These are phyloP conservation scores for Yamadazyma dendronema DNA, from an alignment of 1,139 yeast genomes.

Conservation along the genomic window DNA sequence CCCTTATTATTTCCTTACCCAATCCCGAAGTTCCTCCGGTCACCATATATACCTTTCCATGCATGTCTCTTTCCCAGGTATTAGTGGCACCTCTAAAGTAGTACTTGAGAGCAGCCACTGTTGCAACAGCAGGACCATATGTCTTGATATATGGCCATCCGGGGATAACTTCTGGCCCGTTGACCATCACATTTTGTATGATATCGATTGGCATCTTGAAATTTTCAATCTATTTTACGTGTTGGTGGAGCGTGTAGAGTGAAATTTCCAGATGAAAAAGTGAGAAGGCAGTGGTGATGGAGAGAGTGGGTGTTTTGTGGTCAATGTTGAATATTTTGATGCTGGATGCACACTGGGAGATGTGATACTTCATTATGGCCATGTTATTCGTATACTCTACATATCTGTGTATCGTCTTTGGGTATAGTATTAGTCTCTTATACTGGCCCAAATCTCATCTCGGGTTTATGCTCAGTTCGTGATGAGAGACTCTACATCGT, in stretches of 20 bases:
- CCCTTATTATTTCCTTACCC: conserved; percentile 74
- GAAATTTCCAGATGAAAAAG: not conserved
- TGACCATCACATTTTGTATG: conserved; percentile 58
- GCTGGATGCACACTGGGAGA: no score
- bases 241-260: not conserved
- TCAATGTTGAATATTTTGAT: no score
- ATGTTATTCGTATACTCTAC: no score
- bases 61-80: conserved; percentile 89
- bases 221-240: not conserved
- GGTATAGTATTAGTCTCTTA: no score
- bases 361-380: no score
- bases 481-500: no score
- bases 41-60: conserved; percentile 78
- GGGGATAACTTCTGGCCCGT: conserved; percentile 68
- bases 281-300: not conserved
- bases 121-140: conserved; percentile 37
- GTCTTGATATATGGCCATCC: conserved; percentile 59
- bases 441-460: no score
- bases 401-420: no score
- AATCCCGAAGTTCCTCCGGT: conserved; percentile 90
- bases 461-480: no score
- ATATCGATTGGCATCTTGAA: conserved; percentile 77
- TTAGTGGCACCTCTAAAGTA: conserved; percentile 76
- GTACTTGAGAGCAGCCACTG: conserved; percentile 52
- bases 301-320: no score